A percentile compares a stretch with the other conserved stretches of the same genome.
These are phyloP conservation scores for Tricholoma hemisulphureum DNA, from an alignment of 768 basidiomycete genomes.

Conservation along the genomic window DNA sequence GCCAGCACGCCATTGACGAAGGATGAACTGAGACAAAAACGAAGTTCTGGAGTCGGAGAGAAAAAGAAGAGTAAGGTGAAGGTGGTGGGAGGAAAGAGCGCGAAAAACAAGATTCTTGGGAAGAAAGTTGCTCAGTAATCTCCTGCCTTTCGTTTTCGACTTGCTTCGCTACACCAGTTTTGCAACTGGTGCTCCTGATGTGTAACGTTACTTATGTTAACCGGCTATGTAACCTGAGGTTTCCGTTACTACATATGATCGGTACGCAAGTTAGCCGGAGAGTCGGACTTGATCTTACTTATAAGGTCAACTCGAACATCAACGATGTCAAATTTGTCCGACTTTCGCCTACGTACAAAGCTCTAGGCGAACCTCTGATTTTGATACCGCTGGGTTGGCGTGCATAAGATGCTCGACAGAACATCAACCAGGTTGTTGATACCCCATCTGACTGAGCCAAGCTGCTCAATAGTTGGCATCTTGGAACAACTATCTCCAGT, in stretches of 20 bases:
- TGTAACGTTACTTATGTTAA: too few relatives aligned
- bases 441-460: slow-evolving; percentile 45
- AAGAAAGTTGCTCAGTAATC: slow-evolving; percentile 44
- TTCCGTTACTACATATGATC: too few relatives aligned
- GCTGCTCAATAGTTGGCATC: slow-evolving; percentile 51
- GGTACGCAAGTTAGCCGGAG: slow-evolving; percentile 8
- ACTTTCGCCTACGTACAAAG: not conserved
- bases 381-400: not conserved
- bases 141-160: not conserved
- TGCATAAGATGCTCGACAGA: slow-evolving; percentile 27
- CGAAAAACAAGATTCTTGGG: slow-evolving; percentile 55
- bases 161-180: not conserved
- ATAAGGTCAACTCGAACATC: too few relatives aligned
- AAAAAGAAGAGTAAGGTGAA: slow-evolving; percentile 56
- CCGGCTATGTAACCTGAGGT: too few relatives aligned
- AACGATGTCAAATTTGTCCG: too few relatives aligned
- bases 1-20: slow-evolving; percentile 27
- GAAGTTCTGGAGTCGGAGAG: slow-evolving; percentile 39
- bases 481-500: slow-evolving; percentile 58
- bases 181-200: not conserved
- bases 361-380: not conserved
- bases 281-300: not conserved
- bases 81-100: slow-evolving; percentile 45
- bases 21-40: slow-evolving; percentile 56
- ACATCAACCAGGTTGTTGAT: slow-evolving; percentile 51